These are phyloP conservation scores for Davidsoniella eucalypti DNA, from an alignment of 2,329 filamentous ascomycete genomes.

Conservation along the genomic window DNA sequence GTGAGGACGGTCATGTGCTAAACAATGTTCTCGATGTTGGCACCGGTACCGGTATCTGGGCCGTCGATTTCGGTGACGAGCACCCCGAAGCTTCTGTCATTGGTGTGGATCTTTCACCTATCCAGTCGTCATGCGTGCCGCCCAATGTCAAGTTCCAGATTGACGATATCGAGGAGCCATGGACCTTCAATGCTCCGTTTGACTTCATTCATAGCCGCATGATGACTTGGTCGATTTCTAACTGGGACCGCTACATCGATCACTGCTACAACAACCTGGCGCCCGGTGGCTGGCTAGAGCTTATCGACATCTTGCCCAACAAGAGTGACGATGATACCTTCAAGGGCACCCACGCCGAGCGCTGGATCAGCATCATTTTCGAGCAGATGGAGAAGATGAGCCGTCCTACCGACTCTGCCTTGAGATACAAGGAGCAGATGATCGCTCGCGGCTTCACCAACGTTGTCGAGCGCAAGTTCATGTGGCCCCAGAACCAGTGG, in stretches of 20 bases:
- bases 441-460: slow-evolving; percentile 36
- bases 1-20: slow-evolving; percentile 9
- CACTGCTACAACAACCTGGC: slow-evolving; percentile 23
- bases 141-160: slow-evolving; percentile 32
- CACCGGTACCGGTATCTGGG: slow-evolving; percentile 21
- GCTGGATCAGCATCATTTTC: slow-evolving; percentile 19
- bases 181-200: slow-evolving; percentile 23
- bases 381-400: slow-evolving; percentile 19
- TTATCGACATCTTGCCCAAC: slow-evolving; percentile 19
- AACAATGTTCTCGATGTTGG: slow-evolving; percentile 19
- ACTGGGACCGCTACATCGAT: slow-evolving; percentile 21
- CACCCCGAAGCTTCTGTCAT: slow-evolving; percentile 20
- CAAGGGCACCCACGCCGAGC: slow-evolving; percentile 16
- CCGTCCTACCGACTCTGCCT: slow-evolving; percentile 18
- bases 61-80: slow-evolving; percentile 20
- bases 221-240: slow-evolving; percentile 18
- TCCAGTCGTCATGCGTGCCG: slow-evolving; percentile 27
- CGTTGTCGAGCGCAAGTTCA: slow-evolving; percentile 30
- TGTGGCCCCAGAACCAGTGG: slow-evolving; percentile 36
- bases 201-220: slow-evolving; percentile 25
- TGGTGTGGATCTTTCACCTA: slow-evolving; percentile 28
- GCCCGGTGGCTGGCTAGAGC: slow-evolving; percentile 21
- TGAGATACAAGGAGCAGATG: slow-evolving; percentile 23
- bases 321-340: slow-evolving; percentile 21
- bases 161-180: slow-evolving; percentile 26